Evolutionary conservation across 768 basidiomycete genomes (phyloP).

Genomic region (Termitomyces sp.): DNA sequence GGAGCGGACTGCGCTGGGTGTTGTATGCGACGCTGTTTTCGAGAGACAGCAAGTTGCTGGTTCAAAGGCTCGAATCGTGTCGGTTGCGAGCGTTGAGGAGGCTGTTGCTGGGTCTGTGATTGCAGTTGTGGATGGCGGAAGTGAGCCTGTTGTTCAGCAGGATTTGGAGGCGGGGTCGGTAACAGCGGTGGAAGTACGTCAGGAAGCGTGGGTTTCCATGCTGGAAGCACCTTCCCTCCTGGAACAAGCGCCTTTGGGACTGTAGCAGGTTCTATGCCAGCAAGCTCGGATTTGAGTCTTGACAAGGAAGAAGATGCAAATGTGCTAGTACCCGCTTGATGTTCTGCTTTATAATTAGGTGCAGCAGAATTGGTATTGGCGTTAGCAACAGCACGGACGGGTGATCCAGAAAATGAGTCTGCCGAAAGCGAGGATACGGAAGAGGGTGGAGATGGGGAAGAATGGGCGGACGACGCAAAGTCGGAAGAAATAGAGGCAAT

Average conservation of each 20-base stretch:
- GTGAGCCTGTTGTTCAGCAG: slow-evolving; percentile 9
- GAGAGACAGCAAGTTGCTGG: background rate
- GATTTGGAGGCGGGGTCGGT: slow-evolving; percentile 17
- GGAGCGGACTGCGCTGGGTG: background rate
- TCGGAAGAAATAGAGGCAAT: slow-evolving; percentile 13
- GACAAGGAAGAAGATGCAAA: slow-evolving; percentile 5
- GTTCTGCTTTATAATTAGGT: background rate
- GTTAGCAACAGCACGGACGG: background rate
- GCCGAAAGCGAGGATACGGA: slow-evolving; percentile 1
- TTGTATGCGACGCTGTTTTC: background rate
- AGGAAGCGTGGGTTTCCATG: slow-evolving; percentile 35
- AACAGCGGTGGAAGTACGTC: slow-evolving; percentile 21
- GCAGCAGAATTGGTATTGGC: background rate
- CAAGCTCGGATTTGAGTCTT: slow-evolving; percentile 9
- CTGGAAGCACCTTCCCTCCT: slow-evolving; percentile 30
- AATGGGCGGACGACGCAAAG: slow-evolving; percentile 7
- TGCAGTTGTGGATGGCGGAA: slow-evolving; percentile 3
- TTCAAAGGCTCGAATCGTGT: background rate
- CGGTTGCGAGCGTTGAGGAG: background rate
- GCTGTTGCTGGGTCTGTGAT: slow-evolving; percentile 11
- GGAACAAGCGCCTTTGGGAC: slow-evolving; percentile 6
- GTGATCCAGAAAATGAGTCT: slow-evolving; percentile 9
- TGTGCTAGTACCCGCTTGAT: background rate
- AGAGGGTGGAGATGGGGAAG: slow-evolving; percentile 9
- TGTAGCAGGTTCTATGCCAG: background rate